Percentiles rank a stretch among this genome's conserved stretches.
These are phyloP conservation scores for Arctium minus DNA, from an alignment of 129 eudicot genomes.

Conservation along the genomic window DNA sequence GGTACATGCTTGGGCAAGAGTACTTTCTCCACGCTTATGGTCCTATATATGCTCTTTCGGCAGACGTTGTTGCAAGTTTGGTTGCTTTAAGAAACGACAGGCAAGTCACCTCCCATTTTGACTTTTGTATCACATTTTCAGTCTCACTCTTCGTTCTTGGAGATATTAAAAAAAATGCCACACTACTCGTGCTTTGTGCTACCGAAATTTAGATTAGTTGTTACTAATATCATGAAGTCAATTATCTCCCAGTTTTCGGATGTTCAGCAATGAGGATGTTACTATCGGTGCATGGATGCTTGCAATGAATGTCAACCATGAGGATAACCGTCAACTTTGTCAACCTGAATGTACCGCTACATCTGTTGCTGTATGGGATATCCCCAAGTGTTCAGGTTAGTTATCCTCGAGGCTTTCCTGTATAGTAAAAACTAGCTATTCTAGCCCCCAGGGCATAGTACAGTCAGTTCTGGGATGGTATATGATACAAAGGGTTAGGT, in stretches of 20 bases:
- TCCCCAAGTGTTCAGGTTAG: slow-evolving; percentile 74
- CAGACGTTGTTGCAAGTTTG: slow-evolving; percentile 61
- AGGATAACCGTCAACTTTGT: slow-evolving; percentile 57
- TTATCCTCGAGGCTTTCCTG: neutral
- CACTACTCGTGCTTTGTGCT: neutral
- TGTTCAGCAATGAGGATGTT: slow-evolving; percentile 75
- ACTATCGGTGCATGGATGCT: slow-evolving; percentile 81
- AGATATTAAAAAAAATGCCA: neutral
- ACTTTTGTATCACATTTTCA: neutral
- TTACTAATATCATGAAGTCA: neutral
- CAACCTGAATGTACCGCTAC: slow-evolving; percentile 57
- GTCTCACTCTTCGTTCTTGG: neutral
- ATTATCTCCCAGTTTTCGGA: slow-evolving; percentile 50
- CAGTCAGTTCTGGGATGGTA: neutral
- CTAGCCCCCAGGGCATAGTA: neutral
- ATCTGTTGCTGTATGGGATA: slow-evolving; percentile 73
- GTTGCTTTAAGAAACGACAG: slow-evolving; percentile 55
- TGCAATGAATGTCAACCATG: slow-evolving; percentile 68
- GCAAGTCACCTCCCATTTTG: slow-evolving; percentile 22
- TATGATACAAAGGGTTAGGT: too few species aligned
- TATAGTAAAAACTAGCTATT: neutral
- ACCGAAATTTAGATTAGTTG: neutral
- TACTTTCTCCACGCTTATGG: slow-evolving; percentile 68
- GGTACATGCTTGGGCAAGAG: slow-evolving; percentile 45
- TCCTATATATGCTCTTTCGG: slow-evolving; percentile 64